A percentile compares a stretch with the other conserved stretches of the same genome.
These are phyloP conservation scores for Fusarium nurragi DNA, from an alignment of 2,329 filamentous ascomycete genomes.

Conservation along the genomic window DNA sequence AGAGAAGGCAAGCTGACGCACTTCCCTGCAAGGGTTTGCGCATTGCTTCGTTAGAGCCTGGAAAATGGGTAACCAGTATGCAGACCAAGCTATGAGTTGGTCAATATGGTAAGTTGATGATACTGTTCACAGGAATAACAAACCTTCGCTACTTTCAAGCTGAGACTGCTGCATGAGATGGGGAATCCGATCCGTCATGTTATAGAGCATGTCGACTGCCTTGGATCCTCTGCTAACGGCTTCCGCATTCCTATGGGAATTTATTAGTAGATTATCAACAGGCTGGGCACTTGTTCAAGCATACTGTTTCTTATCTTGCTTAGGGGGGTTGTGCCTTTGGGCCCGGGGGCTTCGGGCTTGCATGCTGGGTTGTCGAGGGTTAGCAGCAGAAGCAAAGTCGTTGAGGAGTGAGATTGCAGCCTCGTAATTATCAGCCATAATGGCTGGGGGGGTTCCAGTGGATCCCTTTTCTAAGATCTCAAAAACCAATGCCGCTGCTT, in stretches of 20 bases:
- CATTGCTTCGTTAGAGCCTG: slow-evolving; percentile 88
- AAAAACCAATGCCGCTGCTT: slow-evolving; percentile 82
- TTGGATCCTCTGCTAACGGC: slow-evolving; percentile 80
- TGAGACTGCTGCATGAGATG: slow-evolving; percentile 92
- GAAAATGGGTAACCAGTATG: slow-evolving; percentile 97
- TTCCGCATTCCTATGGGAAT: slow-evolving; percentile 50
- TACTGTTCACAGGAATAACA: slow-evolving; percentile 28
- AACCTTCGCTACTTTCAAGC: slow-evolving; percentile 85
- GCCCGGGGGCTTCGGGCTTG: slow-evolving; percentile 68
- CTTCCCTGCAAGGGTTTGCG: slow-evolving; percentile 92
- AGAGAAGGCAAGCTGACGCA: slow-evolving; percentile 87
- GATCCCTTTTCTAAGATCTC: slow-evolving; percentile 84
- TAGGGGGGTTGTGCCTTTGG: slow-evolving; percentile 46
- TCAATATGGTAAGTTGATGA: slow-evolving; percentile 17
- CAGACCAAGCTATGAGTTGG: slow-evolving; percentile 80
- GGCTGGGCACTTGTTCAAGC: background rate
- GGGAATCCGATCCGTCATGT: slow-evolving; percentile 83
- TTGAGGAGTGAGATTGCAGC: slow-evolving; percentile 85
- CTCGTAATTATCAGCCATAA: slow-evolving; percentile 96
- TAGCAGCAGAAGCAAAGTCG: slow-evolving; percentile 86
- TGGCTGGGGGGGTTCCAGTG: slow-evolving; percentile 77
- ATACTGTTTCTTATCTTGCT: slow-evolving; percentile 44
- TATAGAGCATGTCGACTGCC: slow-evolving; percentile 82
- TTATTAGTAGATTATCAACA: background rate
- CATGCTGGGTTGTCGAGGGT: slow-evolving; percentile 74